Percentiles rank a stretch among this genome's conserved stretches.
These are phyloP conservation scores for Arachnomyces sp. DNA, from an alignment of 2,329 filamentous ascomycete species.

Conservation along the genomic window DNA sequence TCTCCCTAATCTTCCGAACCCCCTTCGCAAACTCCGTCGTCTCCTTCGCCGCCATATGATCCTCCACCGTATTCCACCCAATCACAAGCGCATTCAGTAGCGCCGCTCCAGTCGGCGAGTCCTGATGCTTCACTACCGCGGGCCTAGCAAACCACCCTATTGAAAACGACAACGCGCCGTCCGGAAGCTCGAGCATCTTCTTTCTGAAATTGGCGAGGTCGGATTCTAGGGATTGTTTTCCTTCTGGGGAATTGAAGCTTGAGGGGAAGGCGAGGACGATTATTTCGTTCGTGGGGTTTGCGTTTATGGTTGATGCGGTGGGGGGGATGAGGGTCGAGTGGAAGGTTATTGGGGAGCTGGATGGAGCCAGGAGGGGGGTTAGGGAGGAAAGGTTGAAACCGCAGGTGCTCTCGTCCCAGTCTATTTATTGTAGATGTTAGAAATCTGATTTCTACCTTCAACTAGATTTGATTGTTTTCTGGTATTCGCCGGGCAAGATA, in stretches of 20 bases:
- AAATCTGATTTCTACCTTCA: too few relatives aligned
- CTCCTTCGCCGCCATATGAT: constrained; percentile 41
- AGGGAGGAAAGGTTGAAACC: neutral
- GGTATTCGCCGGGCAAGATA: too few relatives aligned
- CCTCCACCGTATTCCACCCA: constrained; percentile 47
- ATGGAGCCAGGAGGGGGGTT: neutral
- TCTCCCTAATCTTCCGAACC: constrained; percentile 36
- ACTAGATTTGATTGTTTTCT: too few relatives aligned
- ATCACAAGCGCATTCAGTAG: constrained; percentile 38
- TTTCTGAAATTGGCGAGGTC: constrained; percentile 34
- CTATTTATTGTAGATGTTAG: constrained; percentile 5
- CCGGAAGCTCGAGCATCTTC: constrained; percentile 21
- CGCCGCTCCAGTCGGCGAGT: constrained; percentile 35
- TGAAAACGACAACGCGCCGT: constrained; percentile 25
- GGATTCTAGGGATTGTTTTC: constrained; percentile 20
- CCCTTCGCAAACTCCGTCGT: constrained; percentile 38
- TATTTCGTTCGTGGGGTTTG: constrained; percentile 45
- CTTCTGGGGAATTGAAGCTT: constrained; percentile 21
- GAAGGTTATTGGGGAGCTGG: constrained; percentile 5
- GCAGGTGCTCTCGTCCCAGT: constrained; percentile 9
- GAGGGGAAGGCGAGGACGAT: constrained; percentile 37
- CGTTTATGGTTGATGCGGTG: constrained; percentile 18
- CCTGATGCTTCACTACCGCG: constrained; percentile 21
- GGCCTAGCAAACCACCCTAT: constrained; percentile 33
- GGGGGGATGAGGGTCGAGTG: constrained; percentile 24